phyloP scores from a whole-genome alignment of 2,329 filamentous ascomycete genomes.

The Cladosporium halotolerans region DNA sequence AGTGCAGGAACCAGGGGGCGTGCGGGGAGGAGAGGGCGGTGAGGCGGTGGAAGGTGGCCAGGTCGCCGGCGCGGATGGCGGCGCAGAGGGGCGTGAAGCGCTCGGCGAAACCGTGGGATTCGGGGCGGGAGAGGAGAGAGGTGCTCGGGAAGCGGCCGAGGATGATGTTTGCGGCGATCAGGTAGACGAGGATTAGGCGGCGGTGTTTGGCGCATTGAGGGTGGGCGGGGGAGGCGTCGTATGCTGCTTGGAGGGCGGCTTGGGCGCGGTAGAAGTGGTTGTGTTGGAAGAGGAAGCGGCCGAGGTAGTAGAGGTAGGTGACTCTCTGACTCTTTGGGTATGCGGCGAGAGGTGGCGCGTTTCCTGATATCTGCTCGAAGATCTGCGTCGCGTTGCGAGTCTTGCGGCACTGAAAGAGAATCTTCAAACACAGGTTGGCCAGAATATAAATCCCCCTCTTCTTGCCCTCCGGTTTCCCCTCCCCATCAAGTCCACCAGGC shows the following conservation, averaged over 20 bases:
- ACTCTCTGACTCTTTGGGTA: constrained; percentile 84
- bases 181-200: constrained; percentile 71
- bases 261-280: constrained; percentile 74
- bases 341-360: constrained; percentile 70
- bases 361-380: constrained; percentile 78
- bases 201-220: constrained; percentile 58
- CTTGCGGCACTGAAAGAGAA: constrained; percentile 82
- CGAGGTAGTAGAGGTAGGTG: constrained; percentile 91
- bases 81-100: constrained; percentile 68
- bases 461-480: constrained; percentile 69
- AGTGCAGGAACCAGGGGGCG: constrained; percentile 67
- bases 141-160: constrained; percentile 74
- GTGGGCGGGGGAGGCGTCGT: constrained; percentile 59
- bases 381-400: constrained; percentile 79
- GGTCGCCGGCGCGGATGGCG: constrained; percentile 67
- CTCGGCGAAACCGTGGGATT: constrained; percentile 58
- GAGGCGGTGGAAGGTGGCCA: constrained; percentile 65
- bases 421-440: constrained; percentile 81
- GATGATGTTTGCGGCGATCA: constrained; percentile 76
- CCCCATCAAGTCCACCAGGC: constrained; percentile 42
- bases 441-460: constrained; percentile 85
- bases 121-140: constrained; percentile 60
- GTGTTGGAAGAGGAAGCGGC: constrained; percentile 80
- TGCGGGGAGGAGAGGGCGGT: constrained; percentile 50
- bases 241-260: constrained; percentile 70